These are phyloP conservation scores for Chlorella sorokiniana DNA, from an alignment of 139 green algal genomes.

Conservation along the genomic window DNA sequence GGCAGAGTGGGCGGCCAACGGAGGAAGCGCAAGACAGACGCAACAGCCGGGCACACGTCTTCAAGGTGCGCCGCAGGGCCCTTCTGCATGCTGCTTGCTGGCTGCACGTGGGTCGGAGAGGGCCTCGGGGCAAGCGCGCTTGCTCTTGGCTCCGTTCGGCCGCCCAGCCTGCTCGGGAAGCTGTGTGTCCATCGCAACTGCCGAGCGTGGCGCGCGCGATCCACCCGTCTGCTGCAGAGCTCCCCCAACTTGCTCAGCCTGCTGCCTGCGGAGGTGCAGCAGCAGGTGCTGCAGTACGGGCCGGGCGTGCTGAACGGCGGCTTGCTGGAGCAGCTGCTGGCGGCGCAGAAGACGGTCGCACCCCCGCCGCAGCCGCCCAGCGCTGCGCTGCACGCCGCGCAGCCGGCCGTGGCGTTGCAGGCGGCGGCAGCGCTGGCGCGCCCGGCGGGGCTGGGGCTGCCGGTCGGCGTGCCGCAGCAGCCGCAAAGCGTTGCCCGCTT, in stretches of 20 bases:
- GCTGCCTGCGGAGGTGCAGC: conserved; percentile 14
- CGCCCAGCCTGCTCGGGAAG: too few relatives aligned
- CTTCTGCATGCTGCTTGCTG: neutral
- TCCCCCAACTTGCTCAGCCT: neutral
- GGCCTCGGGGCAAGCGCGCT: neutral
- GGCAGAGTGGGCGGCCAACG: too few relatives aligned
- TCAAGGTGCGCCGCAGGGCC: too few relatives aligned
- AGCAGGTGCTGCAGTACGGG: conserved; percentile 16
- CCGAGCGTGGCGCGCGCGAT: too few relatives aligned
- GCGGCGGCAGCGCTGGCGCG: neutral
- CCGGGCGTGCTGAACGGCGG: neutral
- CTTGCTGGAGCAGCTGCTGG: conserved; percentile 5
- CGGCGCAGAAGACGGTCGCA: neutral
- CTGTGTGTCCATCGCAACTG: too few relatives aligned
- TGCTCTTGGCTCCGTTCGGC: too few relatives aligned
- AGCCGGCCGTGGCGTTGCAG: neutral
- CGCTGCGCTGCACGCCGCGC: too few relatives aligned
- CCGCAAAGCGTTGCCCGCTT: neutral
- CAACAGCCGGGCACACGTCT: too few relatives aligned
- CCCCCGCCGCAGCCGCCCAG: neutral
- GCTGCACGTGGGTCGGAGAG: neutral
- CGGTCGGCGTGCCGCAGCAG: neutral
- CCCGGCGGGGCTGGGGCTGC: neutral
- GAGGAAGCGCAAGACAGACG: too few relatives aligned
- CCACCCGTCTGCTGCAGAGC: conserved; percentile 1